phyloP scores from a whole-genome alignment of 768 basidiomycete species.

The Pulveroboletus sp. region DNA sequence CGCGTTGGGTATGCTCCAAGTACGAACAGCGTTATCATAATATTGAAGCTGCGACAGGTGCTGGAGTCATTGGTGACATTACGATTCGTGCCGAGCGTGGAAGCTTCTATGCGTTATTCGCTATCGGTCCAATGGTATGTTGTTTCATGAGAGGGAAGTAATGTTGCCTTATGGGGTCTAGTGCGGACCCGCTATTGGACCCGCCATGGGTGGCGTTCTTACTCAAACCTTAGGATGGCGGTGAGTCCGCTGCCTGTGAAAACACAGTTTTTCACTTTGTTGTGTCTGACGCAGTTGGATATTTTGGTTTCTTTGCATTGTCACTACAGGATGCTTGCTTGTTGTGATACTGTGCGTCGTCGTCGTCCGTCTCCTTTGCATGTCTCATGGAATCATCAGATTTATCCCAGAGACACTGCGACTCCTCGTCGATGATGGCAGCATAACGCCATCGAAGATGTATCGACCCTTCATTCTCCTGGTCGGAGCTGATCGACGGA shows the following conservation, averaged over 20 bases:
- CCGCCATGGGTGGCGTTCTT: constrained; percentile 52
- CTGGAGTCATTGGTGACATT: constrained; percentile 79
- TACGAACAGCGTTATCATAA: neutral
- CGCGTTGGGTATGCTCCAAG: constrained; percentile 53
- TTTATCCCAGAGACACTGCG: constrained; percentile 23
- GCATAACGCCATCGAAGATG: constrained; percentile 23
- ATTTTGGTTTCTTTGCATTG: constrained; percentile 21
- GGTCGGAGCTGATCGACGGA: constrained; percentile 23
- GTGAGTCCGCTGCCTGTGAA: constrained; percentile 27
- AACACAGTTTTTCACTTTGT: neutral
- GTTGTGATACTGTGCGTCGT: constrained; percentile 11
- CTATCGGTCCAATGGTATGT: constrained; percentile 57
- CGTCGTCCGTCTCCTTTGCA: neutral
- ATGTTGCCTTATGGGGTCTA: constrained; percentile 14
- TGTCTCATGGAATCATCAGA: constrained; percentile 7
- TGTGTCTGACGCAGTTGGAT: constrained; percentile 12
- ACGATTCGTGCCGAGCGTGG: constrained; percentile 71
- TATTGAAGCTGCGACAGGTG: constrained; percentile 40
- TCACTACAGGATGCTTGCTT: constrained; percentile 12
- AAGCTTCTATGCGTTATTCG: constrained; percentile 67
- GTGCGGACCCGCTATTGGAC: constrained; percentile 55
- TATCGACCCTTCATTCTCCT: constrained; percentile 27
- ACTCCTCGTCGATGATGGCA: constrained; percentile 29
- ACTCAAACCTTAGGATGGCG: constrained; percentile 64
- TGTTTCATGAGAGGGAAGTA: neutral